These are phyloP conservation scores for Cercospora canescens DNA, from an alignment of 2,329 filamentous ascomycete species.

Conservation along the genomic window DNA sequence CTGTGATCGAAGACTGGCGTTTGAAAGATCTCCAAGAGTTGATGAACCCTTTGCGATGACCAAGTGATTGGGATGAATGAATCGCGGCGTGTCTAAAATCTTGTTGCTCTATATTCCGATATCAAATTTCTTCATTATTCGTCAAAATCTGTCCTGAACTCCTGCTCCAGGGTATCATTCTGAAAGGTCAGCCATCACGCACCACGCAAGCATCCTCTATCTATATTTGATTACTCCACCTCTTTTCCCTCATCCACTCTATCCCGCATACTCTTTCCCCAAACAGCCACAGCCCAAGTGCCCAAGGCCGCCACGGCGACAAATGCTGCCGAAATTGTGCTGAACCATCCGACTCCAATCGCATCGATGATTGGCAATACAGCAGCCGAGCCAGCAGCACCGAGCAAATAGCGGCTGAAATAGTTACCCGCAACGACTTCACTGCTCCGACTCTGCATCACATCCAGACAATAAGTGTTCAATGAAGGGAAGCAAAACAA, in stretches of 20 bases:
- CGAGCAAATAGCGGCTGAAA: slow-evolving; percentile 73
- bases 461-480: slow-evolving; percentile 80
- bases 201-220: not conserved
- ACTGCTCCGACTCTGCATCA: slow-evolving; percentile 69
- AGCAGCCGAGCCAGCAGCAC: slow-evolving; percentile 67
- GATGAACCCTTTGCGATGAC: slow-evolving; percentile 20
- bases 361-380: slow-evolving; percentile 72
- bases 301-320: slow-evolving; percentile 47
- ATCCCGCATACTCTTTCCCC: slow-evolving; percentile 27
- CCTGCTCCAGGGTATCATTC: not conserved
- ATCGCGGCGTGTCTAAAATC: not conserved
- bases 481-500: slow-evolving; percentile 73
- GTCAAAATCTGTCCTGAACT: not conserved
- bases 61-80: not conserved
- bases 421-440: slow-evolving; percentile 79
- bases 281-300: slow-evolving; percentile 46
- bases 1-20: slow-evolving; percentile 36
- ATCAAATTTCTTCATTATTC: not conserved
- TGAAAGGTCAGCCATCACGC: not conserved
- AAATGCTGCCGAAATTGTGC: slow-evolving; percentile 65
- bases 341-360: slow-evolving; percentile 81
- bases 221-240: slow-evolving; percentile 3
- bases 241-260: slow-evolving; percentile 22
- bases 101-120: not conserved
- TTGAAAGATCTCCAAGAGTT: slow-evolving; percentile 26